These are phyloP conservation scores for Dothistroma septosporum DNA, from an alignment of 2,329 filamentous ascomycete genomes.

Conservation along the genomic window DNA sequence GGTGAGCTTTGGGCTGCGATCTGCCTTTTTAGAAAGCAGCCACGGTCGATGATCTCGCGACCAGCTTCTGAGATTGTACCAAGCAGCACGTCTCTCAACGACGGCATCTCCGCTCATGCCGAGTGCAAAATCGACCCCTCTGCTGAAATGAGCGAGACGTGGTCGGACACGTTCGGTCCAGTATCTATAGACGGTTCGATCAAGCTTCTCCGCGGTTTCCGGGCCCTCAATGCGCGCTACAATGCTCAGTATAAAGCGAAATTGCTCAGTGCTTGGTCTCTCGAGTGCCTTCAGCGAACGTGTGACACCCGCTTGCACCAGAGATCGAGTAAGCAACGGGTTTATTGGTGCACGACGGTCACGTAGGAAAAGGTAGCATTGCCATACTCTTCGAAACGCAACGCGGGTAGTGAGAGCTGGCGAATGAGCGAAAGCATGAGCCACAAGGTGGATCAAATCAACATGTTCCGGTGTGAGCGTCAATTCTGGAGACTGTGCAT, in stretches of 20 bases:
- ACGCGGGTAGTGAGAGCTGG: conserved; percentile 37
- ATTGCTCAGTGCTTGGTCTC: conserved; percentile 32
- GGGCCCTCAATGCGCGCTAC: conserved; percentile 43
- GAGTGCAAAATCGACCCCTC: neutral
- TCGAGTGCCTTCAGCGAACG: conserved; percentile 39
- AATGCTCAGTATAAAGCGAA: conserved; percentile 44
- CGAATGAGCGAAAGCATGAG: conserved; percentile 41
- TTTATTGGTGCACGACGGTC: conserved; percentile 42
- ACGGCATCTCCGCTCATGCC: neutral
- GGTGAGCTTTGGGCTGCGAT: neutral
- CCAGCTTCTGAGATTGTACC: neutral
- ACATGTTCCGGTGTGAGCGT: conserved; percentile 36
- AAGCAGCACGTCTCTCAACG: neutral
- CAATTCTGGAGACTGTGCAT: neutral
- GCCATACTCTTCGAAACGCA: conserved; percentile 45
- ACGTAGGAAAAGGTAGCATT: conserved; percentile 45
- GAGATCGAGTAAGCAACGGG: conserved; percentile 44
- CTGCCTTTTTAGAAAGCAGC: neutral
- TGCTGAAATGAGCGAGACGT: neutral
- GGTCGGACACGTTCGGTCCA: conserved; percentile 11
- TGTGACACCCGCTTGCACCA: conserved; percentile 49
- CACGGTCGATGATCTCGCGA: neutral
- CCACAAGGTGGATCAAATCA: conserved; percentile 45
- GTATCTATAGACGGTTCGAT: conserved; percentile 22
- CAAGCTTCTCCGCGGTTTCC: conserved; percentile 37